These are phyloP conservation scores for Linum usitatissimum DNA, from an alignment of 345 rosid species.

Conservation along the genomic window DNA sequence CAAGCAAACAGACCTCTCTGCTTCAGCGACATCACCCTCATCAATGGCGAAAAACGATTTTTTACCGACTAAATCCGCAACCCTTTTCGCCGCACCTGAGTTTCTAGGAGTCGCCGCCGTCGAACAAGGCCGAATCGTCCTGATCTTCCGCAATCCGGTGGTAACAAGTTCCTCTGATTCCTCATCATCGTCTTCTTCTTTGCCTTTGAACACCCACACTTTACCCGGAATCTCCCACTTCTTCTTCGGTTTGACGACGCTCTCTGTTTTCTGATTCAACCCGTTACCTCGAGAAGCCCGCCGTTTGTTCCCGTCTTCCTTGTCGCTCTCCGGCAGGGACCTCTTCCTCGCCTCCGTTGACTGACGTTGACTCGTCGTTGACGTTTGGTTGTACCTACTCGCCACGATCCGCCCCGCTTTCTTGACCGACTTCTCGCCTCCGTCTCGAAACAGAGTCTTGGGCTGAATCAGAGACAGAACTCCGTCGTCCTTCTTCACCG, in stretches of 20 bases:
- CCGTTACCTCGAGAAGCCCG: slow-evolving; percentile 41
- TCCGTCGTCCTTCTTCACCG: slow-evolving; percentile 58
- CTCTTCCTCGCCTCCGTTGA: slow-evolving; percentile 39
- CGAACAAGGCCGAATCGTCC: slow-evolving; percentile 30
- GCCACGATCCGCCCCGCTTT: slow-evolving; percentile 68
- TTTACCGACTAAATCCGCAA: slow-evolving; percentile 58
- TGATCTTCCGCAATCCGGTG: slow-evolving; percentile 56
- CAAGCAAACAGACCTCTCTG: slow-evolving; percentile 15
- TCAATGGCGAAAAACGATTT: slow-evolving; percentile 33
- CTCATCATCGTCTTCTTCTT: too few species aligned
- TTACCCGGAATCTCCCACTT: slow-evolving; percentile 60
- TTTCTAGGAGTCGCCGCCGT: slow-evolving; percentile 58
- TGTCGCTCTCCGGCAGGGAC: slow-evolving; percentile 55
- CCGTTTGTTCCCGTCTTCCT: slow-evolving; percentile 52
- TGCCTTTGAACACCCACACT: slow-evolving; percentile 25
- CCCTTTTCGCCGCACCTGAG: slow-evolving; percentile 84
- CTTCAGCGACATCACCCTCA: slow-evolving; percentile 14
- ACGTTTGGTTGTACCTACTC: slow-evolving; percentile 56
- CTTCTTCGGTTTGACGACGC: background rate
- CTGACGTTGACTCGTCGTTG: slow-evolving; percentile 20
- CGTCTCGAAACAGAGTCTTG: slow-evolving; percentile 68
- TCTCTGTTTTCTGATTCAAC: background rate
- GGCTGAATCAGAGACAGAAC: slow-evolving; percentile 57
- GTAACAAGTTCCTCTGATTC: slow-evolving; percentile 2
- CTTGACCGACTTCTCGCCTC: slow-evolving; percentile 53